Evolutionary conservation across 768 basidiomycete species (phyloP), one percentile per base, ranked within the genome.

Genomic region (Xerocomus brunneocitrinus): DNA sequence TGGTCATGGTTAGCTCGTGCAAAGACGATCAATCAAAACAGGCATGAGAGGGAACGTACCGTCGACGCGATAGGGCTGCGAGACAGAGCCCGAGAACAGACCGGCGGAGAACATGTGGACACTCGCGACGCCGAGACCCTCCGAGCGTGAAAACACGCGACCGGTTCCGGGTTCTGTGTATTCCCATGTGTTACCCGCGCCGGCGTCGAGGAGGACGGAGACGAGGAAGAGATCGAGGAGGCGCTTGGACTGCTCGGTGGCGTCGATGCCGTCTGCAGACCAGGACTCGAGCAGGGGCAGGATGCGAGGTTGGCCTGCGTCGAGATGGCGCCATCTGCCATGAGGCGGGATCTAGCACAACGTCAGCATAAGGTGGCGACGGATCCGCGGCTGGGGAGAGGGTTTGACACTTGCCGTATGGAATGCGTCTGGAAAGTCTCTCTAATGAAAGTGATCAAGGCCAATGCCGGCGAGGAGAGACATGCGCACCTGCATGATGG

Each of bases 171-270:
- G 67, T 53, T 95, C 93, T 7, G 71, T 75, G 69, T 87, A 98
- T 10, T 69, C 70, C 95, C 95, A 98, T 1, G 71, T 62, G 52
- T 81, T 85, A 0, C 95, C 95, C 0, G 95, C 95, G 1, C 95
- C 95, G 0, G 95, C 95, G 62, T 98, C 95, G 34, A 99, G 82
- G 13, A 98, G 78, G 8, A 98, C 95, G 10, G 92, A 93, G 30
- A 91, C 88, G 50, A 85, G 72, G 73, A 94, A 95, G 38, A 97
- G 81, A 71, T 98, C 95, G 66, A 98, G 77, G 32, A 92, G 76
- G 1, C 92, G 80, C 53, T 84, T 82, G 48, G 84, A 79, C 40
- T 80, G 78, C 62, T 94, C 85, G 49, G 75, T 80, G 2, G 64
- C 54, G 60, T 80, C 77, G 5, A 79, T 65, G 19, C 52, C 52